phyloP scores from a whole-genome alignment of 768 basidiomycete genomes.

The Pulveroboletus sp. region DNA sequence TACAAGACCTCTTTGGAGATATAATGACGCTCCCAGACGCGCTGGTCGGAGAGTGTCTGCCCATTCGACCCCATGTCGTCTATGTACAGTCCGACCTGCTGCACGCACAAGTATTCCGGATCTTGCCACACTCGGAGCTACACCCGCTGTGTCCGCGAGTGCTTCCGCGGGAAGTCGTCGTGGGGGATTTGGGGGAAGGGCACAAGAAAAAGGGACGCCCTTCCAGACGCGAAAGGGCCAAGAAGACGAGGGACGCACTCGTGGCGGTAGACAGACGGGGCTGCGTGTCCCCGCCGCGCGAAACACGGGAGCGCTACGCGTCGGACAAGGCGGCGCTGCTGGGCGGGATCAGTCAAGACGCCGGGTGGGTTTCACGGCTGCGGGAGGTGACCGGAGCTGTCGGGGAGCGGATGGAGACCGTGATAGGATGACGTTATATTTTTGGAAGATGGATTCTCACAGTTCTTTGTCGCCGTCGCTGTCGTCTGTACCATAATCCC shows the following conservation, averaged over 20 bases:
- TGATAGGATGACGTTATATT: not conserved
- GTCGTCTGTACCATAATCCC: conserved; percentile 1
- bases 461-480: conserved; percentile 2
- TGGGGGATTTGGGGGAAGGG: conserved; percentile 32
- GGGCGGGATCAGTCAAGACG: conserved; percentile 31
- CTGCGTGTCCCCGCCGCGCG: conserved; percentile 30
- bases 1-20: conserved; percentile 52
- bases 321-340: conserved; percentile 41
- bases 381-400: conserved; percentile 47
- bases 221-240: conserved; percentile 54
- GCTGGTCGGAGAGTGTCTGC: conserved; percentile 39
- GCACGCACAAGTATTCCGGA: conserved; percentile 49
- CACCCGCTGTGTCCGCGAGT: conserved; percentile 56
- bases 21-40: conserved; percentile 47
- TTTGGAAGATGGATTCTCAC: too few species aligned
- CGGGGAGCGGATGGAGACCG: conserved; percentile 46
- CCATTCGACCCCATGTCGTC: conserved; percentile 48
- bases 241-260: conserved; percentile 49
- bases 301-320: conserved; percentile 40
- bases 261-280: conserved; percentile 49
- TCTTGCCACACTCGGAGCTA: conserved; percentile 52
- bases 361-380: conserved; percentile 28
- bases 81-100: conserved; percentile 49
- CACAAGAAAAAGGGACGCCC: conserved; percentile 62
- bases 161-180: conserved; percentile 66